Conservation (phyloP, 805 yeast species). For the Lipomyces oligophaga region DNA sequence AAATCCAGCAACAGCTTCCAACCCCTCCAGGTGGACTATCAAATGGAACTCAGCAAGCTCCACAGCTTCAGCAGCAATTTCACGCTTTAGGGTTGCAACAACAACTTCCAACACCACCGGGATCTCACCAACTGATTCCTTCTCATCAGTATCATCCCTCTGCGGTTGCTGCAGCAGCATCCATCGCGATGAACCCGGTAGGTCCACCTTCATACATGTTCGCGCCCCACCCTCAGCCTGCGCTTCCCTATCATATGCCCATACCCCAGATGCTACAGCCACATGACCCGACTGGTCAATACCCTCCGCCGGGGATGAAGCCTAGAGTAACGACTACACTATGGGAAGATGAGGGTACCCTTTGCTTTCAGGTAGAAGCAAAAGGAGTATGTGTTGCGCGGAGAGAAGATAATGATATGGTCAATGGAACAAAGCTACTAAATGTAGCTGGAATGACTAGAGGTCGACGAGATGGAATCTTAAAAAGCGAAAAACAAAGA, state of each 20-base stretch:
- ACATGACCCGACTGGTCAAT: conserved; percentile 34
- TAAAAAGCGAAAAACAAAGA: conserved; percentile 70
- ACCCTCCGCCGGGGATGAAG: conserved; percentile 34
- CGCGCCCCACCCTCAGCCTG: conserved; percentile 27
- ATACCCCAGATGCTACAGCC: conserved; percentile 4
- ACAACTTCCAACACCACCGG: not conserved
- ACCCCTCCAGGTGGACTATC: too few species aligned
- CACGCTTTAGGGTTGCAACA: conserved; percentile 16
- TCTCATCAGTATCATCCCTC: conserved; percentile 8
- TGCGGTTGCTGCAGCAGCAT: conserved; percentile 1
- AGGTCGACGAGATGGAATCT: conserved; percentile 83
- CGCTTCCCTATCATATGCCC: conserved; percentile 24
- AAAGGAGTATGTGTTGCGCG: conserved; percentile 76
- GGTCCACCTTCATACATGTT: conserved; percentile 15
- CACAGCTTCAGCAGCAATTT: conserved; percentile 18
- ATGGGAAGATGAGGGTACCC: conserved; percentile 86
- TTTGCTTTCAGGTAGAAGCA: conserved; percentile 82
- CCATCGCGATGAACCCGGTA: conserved; percentile 1
- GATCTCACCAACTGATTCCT: conserved; percentile 14
- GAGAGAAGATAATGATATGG: conserved; percentile 83
- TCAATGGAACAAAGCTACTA: conserved; percentile 78
- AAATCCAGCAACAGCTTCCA: conserved; percentile 2
- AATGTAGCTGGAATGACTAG: conserved; percentile 85
- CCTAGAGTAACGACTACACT: conserved; percentile 71
- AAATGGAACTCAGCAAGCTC: conserved; percentile 17